phyloP scores from a whole-genome alignment of 495 filamentous ascomycete species.

The Neurospora discreta region DNA sequence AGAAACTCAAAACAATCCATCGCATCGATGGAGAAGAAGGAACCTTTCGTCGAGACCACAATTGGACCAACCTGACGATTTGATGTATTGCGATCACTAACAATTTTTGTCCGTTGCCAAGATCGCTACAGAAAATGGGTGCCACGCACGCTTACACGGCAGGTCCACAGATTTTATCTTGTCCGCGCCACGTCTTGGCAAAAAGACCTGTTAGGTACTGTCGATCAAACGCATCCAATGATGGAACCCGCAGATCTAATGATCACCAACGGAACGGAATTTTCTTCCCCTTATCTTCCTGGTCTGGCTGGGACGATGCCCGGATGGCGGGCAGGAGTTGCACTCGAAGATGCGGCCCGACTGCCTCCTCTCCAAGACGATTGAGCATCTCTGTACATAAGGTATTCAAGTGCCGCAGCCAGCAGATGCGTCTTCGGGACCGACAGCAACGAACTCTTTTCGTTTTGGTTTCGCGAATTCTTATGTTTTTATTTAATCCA shows the following conservation, averaged over 20 bases:
- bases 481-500: background rate
- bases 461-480: background rate
- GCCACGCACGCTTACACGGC: rapidly evolving
- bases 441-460: background rate
- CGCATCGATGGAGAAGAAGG: rapidly evolving
- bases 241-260: background rate
- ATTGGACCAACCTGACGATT: background rate
- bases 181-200: background rate
- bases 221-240: no score
- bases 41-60: background rate
- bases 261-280: background rate
- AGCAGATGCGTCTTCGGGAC: background rate
- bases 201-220: background rate
- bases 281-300: background rate
- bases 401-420: background rate
- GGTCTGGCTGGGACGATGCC: background rate
- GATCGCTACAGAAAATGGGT: background rate
- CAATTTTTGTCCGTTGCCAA: background rate
- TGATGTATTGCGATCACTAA: background rate
- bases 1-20: background rate
- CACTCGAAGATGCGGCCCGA: background rate
- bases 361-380: background rate
- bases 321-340: background rate
- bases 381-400: background rate
- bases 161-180: background rate